phyloP scores from a whole-genome alignment of 495 filamentous ascomycete species.

The Annulohypoxylon moriforme region DNA sequence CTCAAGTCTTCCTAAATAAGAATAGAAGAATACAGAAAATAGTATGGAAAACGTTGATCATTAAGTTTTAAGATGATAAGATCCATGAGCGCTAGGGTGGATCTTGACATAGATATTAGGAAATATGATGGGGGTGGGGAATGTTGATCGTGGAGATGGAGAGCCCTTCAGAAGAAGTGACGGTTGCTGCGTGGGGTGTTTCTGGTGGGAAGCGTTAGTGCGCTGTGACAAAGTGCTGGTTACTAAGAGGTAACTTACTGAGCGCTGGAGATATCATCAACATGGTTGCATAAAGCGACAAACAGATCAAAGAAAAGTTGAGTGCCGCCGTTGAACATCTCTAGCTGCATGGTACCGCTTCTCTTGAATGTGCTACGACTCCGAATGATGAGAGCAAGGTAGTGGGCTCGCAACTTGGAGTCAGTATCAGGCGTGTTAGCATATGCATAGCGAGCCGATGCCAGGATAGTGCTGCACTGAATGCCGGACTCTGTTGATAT shows the following conservation, averaged over 20 bases:
- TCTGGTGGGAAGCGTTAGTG: slow-evolving; percentile 33
- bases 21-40: slow-evolving; percentile 23
- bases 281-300: slow-evolving; percentile 92
- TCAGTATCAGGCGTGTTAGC: slow-evolving; percentile 88
- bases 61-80: slow-evolving; percentile 38
- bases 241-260: slow-evolving; percentile 51
- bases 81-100: slow-evolving; percentile 8
- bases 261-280: slow-evolving; percentile 68
- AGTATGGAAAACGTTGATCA: slow-evolving; percentile 41
- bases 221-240: neutral
- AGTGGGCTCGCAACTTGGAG: slow-evolving; percentile 89
- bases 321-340: slow-evolving; percentile 85
- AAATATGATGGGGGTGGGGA: slow-evolving; percentile 33
- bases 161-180: slow-evolving; percentile 42
- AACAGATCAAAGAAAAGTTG: slow-evolving; percentile 93
- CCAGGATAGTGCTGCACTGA: slow-evolving; percentile 83
- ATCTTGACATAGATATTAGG: slow-evolving; percentile 22
- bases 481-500: slow-evolving; percentile 72
- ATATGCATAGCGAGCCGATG: slow-evolving; percentile 87
- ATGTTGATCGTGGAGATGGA: slow-evolving; percentile 7
- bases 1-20: slow-evolving; percentile 6
- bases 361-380: slow-evolving; percentile 87
- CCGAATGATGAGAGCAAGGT: slow-evolving; percentile 90
- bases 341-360: slow-evolving; percentile 95
- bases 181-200: slow-evolving; percentile 57